Evolutionary conservation across 2,329 filamentous ascomycete species (phyloP), one percentile per base, ranked within the genome.

Genomic region (Pseudocercospora macadamiae): DNA sequence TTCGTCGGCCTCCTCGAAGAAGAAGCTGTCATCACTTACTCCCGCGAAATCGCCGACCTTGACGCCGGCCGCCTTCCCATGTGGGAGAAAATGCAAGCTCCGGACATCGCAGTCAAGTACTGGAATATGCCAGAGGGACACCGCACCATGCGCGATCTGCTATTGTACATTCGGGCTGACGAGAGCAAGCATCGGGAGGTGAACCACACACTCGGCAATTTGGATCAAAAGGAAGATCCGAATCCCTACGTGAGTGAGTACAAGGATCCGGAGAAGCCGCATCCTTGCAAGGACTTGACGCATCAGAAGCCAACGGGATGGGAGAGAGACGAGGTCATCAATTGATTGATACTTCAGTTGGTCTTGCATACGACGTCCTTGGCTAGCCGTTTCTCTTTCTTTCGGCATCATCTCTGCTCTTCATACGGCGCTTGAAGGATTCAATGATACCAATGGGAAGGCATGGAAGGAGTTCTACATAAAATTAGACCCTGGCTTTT

Each of bases 1-100:
- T 97, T 99, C 75, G 93, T 97, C 54, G 95, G 93, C 1, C 97
- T 97, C 69, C 86, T 99, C 10, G 95, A 99, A 76, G 95, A 99
- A 74, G 95, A 99, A 76, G 95, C 95, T 7, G 93, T 97, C 1
- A 84, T 96, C 71, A 99, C 95, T 0, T 99, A 99, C 79, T 95
- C 91, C 0, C 87, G 92, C 51, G 90, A 91, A 61, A 89, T 97
- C 68, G 81, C 86, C 65, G 95, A 97, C 71, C 84, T 99, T 21
- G 93, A 97, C 59, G 82, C 83, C 2, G 93, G 93, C n/a, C 84
- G 86, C 59, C 79, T 97, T 12, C 92, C 93, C 0, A 86, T 86
- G 67, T 99, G 95, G 93, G 80, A 85, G 23, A 83, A 86, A 6
- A 87, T 96, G 70, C 68, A 82, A 54, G 91, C 95, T 2, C 95